Base-by-base conservation (phyloP, 805 yeast genomes). In the Candida rishiriensis region DNA sequence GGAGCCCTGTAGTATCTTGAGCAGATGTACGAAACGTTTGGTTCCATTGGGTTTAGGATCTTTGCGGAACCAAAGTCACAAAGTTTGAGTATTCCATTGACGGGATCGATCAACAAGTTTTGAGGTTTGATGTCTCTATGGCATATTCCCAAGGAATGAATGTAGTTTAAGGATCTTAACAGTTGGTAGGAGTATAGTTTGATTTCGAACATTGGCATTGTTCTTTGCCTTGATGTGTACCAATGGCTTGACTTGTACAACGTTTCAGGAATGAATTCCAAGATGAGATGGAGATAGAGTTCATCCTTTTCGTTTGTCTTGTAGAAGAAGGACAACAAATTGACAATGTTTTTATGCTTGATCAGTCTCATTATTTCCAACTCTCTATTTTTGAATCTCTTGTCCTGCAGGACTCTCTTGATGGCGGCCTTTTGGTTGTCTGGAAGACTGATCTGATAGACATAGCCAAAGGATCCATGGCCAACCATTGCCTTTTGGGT, bases 391-490 rank as follows among this genome's bases (percentile, higher is more conserved):
- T 93, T 86, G 76, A 90, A 93, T 39, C 98, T 72, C 60, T 84
- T 87, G 67, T 93, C 99, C 63, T 93, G 98, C 21, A 91, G 73
- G n/a, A 93, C 99, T 55, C 95, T 79, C 66, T 93, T 93, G 61
- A 93, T 88, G 40, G 99, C 99, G 15, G 91, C 95, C 35, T 81
- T 76, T 55, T 83, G 86, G 48, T 85, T 81, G 17, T 85, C 74
- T 14, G 91, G 89, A 48, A 78, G 60, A 47, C 78, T 81, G 7
- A 96, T 88, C 54, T 88, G 93, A 62, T 88, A 89, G n/a, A 93
- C 99, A 30, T 89, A 90, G 2, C 99, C 99, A 69, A 93, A 93
- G n/a, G 98, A 90, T 10, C 99, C 99, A 65, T 88, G 95, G n/a
- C 99, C 99, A 35, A 91, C 93, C 75, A 90, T 89, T 53, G 87